A percentile compares a stretch with the other conserved stretches of the same genome.
These are phyloP conservation scores for Flaveria sonorensis DNA, from an alignment of 129 eudicot species.

Conservation along the genomic window DNA sequence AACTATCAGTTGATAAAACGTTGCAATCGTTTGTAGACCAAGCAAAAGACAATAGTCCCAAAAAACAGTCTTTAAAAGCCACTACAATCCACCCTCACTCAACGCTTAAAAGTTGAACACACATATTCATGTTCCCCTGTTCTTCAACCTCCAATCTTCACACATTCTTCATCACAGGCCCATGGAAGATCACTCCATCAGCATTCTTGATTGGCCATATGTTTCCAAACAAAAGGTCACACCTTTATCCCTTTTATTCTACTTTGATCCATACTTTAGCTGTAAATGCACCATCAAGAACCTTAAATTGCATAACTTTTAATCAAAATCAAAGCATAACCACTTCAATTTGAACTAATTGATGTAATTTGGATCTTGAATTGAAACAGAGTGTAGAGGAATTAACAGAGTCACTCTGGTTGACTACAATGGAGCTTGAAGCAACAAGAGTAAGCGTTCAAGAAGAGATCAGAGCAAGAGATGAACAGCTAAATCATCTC, in stretches of 20 bases:
- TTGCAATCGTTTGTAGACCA: slow-evolving; percentile 2
- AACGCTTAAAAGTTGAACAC: not conserved
- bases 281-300: not conserved
- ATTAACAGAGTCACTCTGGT: slow-evolving; percentile 50
- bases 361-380: not conserved
- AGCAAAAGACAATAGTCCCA: not conserved
- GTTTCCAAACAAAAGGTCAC: slow-evolving; percentile 54
- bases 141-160: slow-evolving; percentile 7
- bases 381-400: slow-evolving; percentile 63
- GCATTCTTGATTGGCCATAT: slow-evolving; percentile 52
- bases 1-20: slow-evolving; percentile 7
- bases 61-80: slow-evolving; percentile 28
- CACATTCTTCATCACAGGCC: slow-evolving; percentile 24
- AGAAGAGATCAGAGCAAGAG: slow-evolving; percentile 60
- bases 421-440: slow-evolving; percentile 68
- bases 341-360: no score
- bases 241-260: slow-evolving; percentile 17
- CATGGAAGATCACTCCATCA: slow-evolving; percentile 54
- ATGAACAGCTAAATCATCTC: slow-evolving; percentile 50
- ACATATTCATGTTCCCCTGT: slow-evolving; percentile 13
- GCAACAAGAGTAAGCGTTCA: slow-evolving; percentile 56
- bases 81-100: not conserved
- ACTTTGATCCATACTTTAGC: not conserved
- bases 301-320: slow-evolving; percentile 12
- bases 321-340: not conserved